These are phyloP conservation scores for Agrocybe praecox DNA, from an alignment of 768 basidiomycete species.

Conservation along the genomic window DNA sequence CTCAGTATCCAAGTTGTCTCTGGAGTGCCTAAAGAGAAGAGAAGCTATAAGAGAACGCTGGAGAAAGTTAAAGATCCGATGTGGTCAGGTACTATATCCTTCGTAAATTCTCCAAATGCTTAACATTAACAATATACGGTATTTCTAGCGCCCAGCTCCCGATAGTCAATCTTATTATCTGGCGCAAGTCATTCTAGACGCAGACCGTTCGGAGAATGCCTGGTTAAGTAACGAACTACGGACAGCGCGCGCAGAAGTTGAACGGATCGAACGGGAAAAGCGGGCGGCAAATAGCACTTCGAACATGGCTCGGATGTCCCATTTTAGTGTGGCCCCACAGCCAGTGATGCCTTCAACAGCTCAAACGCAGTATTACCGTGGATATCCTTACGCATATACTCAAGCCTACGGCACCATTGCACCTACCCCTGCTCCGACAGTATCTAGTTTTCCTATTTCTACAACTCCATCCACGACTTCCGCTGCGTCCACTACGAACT, in stretches of 20 bases:
- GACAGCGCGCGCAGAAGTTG: slow-evolving; percentile 62
- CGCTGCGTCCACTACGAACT: slow-evolving; percentile 29
- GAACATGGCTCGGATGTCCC: slow-evolving; percentile 41
- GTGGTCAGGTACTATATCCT: slow-evolving; percentile 55
- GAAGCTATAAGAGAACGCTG: slow-evolving; percentile 61
- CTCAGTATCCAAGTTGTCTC: slow-evolving; percentile 70
- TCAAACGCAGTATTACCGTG: slow-evolving; percentile 61
- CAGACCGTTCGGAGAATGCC: slow-evolving; percentile 65
- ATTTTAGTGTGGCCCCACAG: slow-evolving; percentile 34
- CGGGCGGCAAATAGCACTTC: slow-evolving; percentile 41
- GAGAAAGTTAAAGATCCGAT: slow-evolving; percentile 49
- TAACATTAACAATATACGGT: not conserved
- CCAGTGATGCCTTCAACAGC: slow-evolving; percentile 27
- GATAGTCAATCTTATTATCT: slow-evolving; percentile 67
- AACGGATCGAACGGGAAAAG: slow-evolving; percentile 71
- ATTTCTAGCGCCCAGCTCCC: slow-evolving; percentile 55
- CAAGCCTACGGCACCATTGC: slow-evolving; percentile 53
- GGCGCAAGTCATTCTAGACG: slow-evolving; percentile 64
- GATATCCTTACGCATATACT: slow-evolving; percentile 66
- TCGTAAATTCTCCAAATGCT: not conserved
- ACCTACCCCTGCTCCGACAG: slow-evolving; percentile 35
- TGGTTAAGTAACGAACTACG: slow-evolving; percentile 61
- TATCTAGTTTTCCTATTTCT: slow-evolving; percentile 26
- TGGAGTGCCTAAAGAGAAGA: slow-evolving; percentile 65
- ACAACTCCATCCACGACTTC: slow-evolving; percentile 24